Evolutionary conservation across 169 alveolate genomes (phyloP).

Genomic region (Eimeria tenella): DNA sequence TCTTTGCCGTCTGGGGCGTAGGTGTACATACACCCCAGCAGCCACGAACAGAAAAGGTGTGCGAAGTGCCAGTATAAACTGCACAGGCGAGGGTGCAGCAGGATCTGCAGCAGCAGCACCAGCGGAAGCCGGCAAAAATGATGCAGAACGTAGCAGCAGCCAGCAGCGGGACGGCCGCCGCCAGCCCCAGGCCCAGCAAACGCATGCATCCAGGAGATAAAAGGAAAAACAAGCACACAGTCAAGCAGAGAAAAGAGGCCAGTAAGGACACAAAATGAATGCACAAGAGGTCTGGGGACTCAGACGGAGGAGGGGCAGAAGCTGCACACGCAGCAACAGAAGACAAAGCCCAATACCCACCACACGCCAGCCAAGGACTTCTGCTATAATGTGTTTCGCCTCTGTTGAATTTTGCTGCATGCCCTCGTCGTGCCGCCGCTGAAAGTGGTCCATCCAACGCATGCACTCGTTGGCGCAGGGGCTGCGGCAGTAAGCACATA

Average conservation of each 20-base stretch:
- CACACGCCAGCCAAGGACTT: constrained; percentile 79
- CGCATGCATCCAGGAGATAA: too few species aligned
- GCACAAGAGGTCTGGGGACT: too few species aligned
- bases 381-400: constrained; percentile 77
- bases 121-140: background rate
- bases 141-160: constrained; percentile 32
- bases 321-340: background rate
- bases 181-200: constrained; percentile 81
- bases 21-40: constrained; percentile 80
- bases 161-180: constrained; percentile 43
- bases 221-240: too few species aligned
- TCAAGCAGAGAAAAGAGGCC: background rate
- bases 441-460: constrained; percentile 67
- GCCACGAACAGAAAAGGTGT: constrained; percentile 61
- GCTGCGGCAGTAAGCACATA: background rate
- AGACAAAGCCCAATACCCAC: constrained; percentile 66
- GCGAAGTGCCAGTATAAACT: constrained; percentile 43
- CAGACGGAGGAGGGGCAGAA: background rate
- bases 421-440: constrained; percentile 77
- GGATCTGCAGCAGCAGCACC: background rate
- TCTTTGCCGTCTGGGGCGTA: constrained; percentile 80
- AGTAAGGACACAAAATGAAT: background rate
- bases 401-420: constrained; percentile 82
- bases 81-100: constrained; percentile 73
- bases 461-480: constrained; percentile 59